Evolutionary conservation across 768 basidiomycete genomes (phyloP), one percentile per base, ranked within the genome.

Genomic region (Brasilioporus rufonigricans): DNA sequence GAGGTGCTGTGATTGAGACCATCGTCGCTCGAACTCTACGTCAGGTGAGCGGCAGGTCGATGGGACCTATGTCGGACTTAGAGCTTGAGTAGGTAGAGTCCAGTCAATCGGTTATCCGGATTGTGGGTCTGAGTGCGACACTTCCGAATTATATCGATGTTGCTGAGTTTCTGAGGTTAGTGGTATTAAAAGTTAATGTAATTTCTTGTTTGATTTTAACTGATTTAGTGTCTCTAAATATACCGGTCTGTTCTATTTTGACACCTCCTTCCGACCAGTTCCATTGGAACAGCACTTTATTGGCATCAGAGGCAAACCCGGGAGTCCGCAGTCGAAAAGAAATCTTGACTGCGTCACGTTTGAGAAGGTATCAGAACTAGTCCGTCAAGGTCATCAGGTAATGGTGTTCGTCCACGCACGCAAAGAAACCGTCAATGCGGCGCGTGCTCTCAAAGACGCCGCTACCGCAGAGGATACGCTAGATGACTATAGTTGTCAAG

Each of bases 391-490:
- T 3, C 97, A 99, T 73, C 97, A 98, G 70, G 93, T 97, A 56
- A 98, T 99, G 95, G 95, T 99, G 1, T 99, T 99, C 65, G 97
- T 99, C 10, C 97, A 99, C 70, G 93, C 97, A 14, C 82, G 97
- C 29, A 98, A 97, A 74, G 97, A 98, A 66, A 99, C 97, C 0
- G 97, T 98, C 49, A 97, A 96, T 67, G 83, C 91, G 1, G 95
- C 95, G 0, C 75, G 85, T 64, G 82, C 80, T 11, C 77, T 99
- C 24, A 84, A 84, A 53, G 97, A 98, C 57, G 77, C 86, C 53
- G 85, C 92, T 4, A 59, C 81, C 4, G 67, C 76, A 16, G 91
- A 97, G 56, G 91, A 88, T 3, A 79, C 78, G 44, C 64, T 80
- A 14, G 91, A 90, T 31, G 81, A 90, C 39, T 97, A 96, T 69